These are phyloP conservation scores for Tylopilus felleus DNA, from an alignment of 768 basidiomycete species.

Conservation along the genomic window DNA sequence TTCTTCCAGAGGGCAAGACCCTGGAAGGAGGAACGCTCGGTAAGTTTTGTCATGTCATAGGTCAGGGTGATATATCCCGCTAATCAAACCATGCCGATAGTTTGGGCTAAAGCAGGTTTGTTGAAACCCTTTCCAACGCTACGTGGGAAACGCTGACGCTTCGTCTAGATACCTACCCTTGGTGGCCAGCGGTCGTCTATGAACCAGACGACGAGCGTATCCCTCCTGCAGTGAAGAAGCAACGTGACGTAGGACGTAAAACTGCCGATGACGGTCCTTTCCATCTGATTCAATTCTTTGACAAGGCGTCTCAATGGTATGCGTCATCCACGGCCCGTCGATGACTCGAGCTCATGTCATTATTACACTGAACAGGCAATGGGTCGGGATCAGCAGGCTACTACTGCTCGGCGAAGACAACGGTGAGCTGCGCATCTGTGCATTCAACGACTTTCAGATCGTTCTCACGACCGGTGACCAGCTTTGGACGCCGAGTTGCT, in stretches of 20 bases:
- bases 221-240: slow-evolving; percentile 39
- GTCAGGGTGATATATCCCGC: background rate
- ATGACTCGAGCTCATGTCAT: background rate
- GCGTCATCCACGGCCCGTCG: slow-evolving; percentile 10
- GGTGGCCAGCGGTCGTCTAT: slow-evolving; percentile 83
- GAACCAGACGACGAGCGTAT: slow-evolving; percentile 57
- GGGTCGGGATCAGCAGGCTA: slow-evolving; percentile 54
- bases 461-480: slow-evolving; percentile 28
- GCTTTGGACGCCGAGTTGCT: slow-evolving; percentile 66
- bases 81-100: slow-evolving; percentile 35
- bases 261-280: slow-evolving; percentile 42
- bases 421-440: slow-evolving; percentile 43
- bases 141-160: slow-evolving; percentile 6
- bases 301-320: slow-evolving; percentile 62
- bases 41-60: slow-evolving; percentile 29
- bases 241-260: slow-evolving; percentile 28
- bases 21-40: slow-evolving; percentile 64
- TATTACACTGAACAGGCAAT: slow-evolving; percentile 50
- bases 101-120: slow-evolving; percentile 82
- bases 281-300: slow-evolving; percentile 79
- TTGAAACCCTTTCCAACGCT: background rate
- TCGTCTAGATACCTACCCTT: slow-evolving; percentile 67
- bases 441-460: background rate
- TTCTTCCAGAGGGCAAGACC: slow-evolving; percentile 33
- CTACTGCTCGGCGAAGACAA: slow-evolving; percentile 64